Evolutionary conservation across 306 rosid species (phyloP).

Genomic region (Quillaja saponaria): DNA sequence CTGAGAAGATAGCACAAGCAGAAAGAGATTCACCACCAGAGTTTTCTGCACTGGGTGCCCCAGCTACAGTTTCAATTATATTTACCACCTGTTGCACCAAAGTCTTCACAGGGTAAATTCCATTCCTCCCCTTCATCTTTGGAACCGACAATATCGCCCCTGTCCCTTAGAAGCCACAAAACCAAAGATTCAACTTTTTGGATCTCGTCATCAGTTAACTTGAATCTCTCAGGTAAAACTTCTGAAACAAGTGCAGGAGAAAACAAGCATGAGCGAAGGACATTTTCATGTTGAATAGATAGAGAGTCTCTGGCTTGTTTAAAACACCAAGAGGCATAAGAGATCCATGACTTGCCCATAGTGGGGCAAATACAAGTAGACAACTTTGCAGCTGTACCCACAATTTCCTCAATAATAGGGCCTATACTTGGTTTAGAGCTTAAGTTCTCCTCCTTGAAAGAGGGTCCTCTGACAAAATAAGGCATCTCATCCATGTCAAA

Average conservation of each 20-base stretch:
- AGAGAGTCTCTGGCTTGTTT: slow-evolving; percentile 76
- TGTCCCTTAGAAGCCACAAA: slow-evolving; percentile 48
- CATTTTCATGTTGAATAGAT: slow-evolving; percentile 44
- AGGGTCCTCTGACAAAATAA: slow-evolving; percentile 39
- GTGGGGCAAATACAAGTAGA: slow-evolving; percentile 80
- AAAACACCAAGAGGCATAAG: slow-evolving; percentile 97
- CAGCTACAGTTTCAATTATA: slow-evolving; percentile 76
- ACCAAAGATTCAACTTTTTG: slow-evolving; percentile 55
- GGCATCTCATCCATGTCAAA: slow-evolving; percentile 45
- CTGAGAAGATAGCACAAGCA: slow-evolving; percentile 66
- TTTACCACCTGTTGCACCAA: slow-evolving; percentile 58
- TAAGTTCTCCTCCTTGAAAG: slow-evolving; percentile 38
- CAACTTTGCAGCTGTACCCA: slow-evolving; percentile 74
- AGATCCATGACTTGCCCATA: slow-evolving; percentile 92
- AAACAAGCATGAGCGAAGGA: slow-evolving; percentile 55
- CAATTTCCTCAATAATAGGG: slow-evolving; percentile 68
- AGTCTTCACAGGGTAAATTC: slow-evolving; percentile 45
- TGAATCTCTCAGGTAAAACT: slow-evolving; percentile 70
- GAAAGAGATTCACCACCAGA: slow-evolving; percentile 68
- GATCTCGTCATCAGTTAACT: slow-evolving; percentile 69
- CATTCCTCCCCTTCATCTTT: slow-evolving; percentile 47
- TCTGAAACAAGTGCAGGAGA: slow-evolving; percentile 63
- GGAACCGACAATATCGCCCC: slow-evolving; percentile 41
- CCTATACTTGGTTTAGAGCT: slow-evolving; percentile 36
- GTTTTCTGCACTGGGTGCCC: slow-evolving; percentile 70